These are phyloP conservation scores for Isabelozyma rhagii DNA, from an alignment of 805 yeast species.

Conservation along the genomic window DNA sequence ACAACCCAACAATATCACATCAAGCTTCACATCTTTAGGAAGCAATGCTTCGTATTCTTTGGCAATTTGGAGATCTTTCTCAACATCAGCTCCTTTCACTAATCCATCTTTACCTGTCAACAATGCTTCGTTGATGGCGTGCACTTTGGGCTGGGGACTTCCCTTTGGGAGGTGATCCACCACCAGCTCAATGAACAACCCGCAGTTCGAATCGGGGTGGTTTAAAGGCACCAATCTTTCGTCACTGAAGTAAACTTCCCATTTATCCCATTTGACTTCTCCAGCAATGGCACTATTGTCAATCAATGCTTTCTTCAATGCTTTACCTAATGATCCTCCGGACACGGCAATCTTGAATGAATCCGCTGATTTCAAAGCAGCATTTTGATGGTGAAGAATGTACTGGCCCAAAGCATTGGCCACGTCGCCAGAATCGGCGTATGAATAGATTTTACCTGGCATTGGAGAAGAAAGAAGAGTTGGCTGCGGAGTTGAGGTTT, in stretches of 20 bases:
- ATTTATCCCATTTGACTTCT: constrained; percentile 60
- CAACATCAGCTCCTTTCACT: constrained; percentile 42
- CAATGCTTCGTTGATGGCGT: constrained; percentile 63
- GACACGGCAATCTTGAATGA: constrained; percentile 76
- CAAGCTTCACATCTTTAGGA: constrained; percentile 48
- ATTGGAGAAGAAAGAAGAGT: constrained; percentile 7
- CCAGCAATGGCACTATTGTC: constrained; percentile 45
- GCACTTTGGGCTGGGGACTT: constrained; percentile 53
- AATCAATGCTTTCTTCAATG: constrained; percentile 63
- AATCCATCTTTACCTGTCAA: constrained; percentile 49
- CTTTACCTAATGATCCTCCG: constrained; percentile 88
- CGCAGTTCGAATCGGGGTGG: constrained; percentile 83
- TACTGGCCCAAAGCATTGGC: constrained; percentile 65
- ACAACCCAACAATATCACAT: constrained; percentile 77
- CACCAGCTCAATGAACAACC: constrained; percentile 66
- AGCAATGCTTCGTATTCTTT: constrained; percentile 56
- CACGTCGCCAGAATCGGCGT: constrained; percentile 54
- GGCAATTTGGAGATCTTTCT: constrained; percentile 52
- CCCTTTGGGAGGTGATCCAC: constrained; percentile 44
- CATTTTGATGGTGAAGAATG: constrained; percentile 59
- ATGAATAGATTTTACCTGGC: constrained; percentile 44
- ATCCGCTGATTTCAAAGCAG: constrained; percentile 44
- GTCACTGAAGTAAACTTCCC: constrained; percentile 86
- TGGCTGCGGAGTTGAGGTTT: not conserved
- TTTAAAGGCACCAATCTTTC: constrained; percentile 85